Evolutionary conservation across 2,329 filamentous ascomycete species (phyloP), one percentile per base, ranked within the genome.

Genomic region (Botryotinia calthae): DNA sequence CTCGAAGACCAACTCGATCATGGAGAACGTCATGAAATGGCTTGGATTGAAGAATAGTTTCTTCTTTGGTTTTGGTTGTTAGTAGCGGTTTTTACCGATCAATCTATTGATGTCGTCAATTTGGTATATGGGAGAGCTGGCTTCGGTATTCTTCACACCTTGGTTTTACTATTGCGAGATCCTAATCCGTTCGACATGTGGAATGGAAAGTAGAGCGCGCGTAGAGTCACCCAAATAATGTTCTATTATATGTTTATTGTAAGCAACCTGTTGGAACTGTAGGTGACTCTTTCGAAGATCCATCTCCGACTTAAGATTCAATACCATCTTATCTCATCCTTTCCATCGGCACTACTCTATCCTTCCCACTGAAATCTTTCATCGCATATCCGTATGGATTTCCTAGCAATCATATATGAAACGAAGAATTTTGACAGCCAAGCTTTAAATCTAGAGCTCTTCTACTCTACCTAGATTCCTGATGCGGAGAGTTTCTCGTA

Each of bases 141-240:
- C 48, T 51, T 51, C 22, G 2, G 14, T 51, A 4, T 51, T 4
- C 48, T 5, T n/a, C 25, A 51, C 25, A 14, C 48, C 25, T 16
- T 3, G 12, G 5, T n/a, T 16, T 12, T 14, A n/a, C 5, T 4
- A 28, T 8, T 7, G n/a, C 6, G 14, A 2, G 7, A 16, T 0
- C 14, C 6, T 8, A 16, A 54, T 7, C 20, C 0, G 6, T 16
- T 3, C 25, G 16, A 16, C 25, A n/a, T 12, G 4, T 48, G 8
- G 8, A 9, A 48, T 4, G 7, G 0, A 48, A 48, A 4, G 22
- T 37, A 20, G 9, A 48, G 10, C 12, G 2, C 22, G 5, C 12
- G 1, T 16, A 8, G 4, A 14, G 6, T 8, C 12, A n/a, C 10
- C 14, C 7, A 7, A 5, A 16, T 14, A 28, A 14, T 8, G 6